Evolutionary conservation across 148 eudicot genomes (phyloP).

Genomic region (Suaeda aralocaspica): DNA sequence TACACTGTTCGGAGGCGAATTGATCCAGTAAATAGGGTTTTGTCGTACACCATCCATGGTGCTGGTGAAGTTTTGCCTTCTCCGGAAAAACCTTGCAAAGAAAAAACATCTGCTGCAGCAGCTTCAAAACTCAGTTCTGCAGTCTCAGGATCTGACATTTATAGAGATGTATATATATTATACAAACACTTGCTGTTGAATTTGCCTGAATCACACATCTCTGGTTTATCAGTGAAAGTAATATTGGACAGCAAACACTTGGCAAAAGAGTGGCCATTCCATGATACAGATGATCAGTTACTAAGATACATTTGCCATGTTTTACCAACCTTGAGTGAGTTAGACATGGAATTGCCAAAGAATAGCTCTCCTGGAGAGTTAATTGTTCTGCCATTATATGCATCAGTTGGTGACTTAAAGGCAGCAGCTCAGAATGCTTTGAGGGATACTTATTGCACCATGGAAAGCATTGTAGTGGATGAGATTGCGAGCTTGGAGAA

Average conservation of each 20-base stretch:
- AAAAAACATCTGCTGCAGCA: slow-evolving; percentile 9
- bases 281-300: slow-evolving; percentile 47
- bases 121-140: background rate
- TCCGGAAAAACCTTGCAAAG: slow-evolving; percentile 15
- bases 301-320: slow-evolving; percentile 56
- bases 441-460: slow-evolving; percentile 65
- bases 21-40: slow-evolving; percentile 42
- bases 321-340: slow-evolving; percentile 33
- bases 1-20: slow-evolving; percentile 46
- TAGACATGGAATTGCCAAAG: slow-evolving; percentile 22
- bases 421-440: slow-evolving; percentile 42
- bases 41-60: slow-evolving; percentile 57
- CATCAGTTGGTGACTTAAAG: slow-evolving; percentile 60
- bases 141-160: slow-evolving; percentile 38
- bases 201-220: slow-evolving; percentile 32
- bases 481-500: slow-evolving; percentile 42
- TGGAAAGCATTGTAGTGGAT: slow-evolving; percentile 35
- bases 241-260: slow-evolving; percentile 65
- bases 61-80: slow-evolving; percentile 12
- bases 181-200: slow-evolving; percentile 39
- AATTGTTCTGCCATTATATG: slow-evolving; percentile 50
- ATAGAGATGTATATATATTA: slow-evolving; percentile 40
- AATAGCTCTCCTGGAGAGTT: slow-evolving; percentile 39
- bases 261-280: slow-evolving; percentile 71
- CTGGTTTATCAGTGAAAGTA: slow-evolving; percentile 40